A percentile compares a stretch with the other conserved stretches of the same genome.
Conservation (phyloP, 2,329 filamentous ascomycete genomes). For the Fusarium acutatum region DNA sequence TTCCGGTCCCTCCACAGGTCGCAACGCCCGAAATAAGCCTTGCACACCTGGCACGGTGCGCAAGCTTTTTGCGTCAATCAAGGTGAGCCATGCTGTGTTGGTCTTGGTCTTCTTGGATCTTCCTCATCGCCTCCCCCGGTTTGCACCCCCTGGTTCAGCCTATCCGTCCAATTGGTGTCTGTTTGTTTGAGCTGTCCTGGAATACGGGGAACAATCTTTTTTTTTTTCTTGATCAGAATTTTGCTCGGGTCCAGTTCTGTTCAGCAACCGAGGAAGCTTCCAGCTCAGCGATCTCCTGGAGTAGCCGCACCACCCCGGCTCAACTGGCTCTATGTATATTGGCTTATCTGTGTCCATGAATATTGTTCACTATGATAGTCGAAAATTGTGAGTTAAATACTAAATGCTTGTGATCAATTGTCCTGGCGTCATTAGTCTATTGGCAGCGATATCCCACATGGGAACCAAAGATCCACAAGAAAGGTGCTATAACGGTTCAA, state of each 20-base stretch:
- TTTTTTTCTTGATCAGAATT: neutral
- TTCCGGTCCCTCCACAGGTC: conserved; percentile 9
- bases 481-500: conserved; percentile 33
- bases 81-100: conserved; percentile 30
- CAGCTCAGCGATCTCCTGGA: conserved; percentile 6
- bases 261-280: conserved; percentile 5
- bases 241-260: conserved; percentile 6
- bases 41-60: conserved; percentile 25
- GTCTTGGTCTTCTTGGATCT: conserved; percentile 35
- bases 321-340: neutral
- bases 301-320: neutral
- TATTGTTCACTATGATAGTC: conserved; percentile 18
- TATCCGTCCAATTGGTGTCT: conserved; percentile 34
- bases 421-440: conserved; percentile 14
- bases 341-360: neutral
- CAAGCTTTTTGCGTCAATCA: neutral
- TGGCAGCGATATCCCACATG: conserved; percentile 22
- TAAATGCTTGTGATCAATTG: conserved; percentile 20
- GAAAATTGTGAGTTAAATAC: neutral
- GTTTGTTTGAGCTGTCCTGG: conserved; percentile 5
- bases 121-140: conserved; percentile 29
- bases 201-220: conserved; percentile 19
- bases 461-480: conserved; percentile 32
- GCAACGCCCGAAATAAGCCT: conserved; percentile 28
- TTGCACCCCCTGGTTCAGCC: conserved; percentile 26